Evolutionary conservation across 768 basidiomycete species (phyloP).

Genomic region (Solioccasus polychromus): DNA sequence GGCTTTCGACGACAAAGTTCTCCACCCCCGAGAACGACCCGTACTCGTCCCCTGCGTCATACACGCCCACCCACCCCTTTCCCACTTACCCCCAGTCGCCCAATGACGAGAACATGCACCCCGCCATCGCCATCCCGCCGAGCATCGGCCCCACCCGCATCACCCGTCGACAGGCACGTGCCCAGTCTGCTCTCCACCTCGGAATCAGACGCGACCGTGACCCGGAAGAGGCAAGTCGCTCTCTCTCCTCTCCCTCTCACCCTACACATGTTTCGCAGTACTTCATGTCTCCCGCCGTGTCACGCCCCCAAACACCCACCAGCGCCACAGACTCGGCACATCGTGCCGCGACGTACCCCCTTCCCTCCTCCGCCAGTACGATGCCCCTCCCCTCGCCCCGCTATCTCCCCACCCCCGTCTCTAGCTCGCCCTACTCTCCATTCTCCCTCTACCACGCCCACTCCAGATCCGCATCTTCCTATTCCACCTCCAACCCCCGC

Average conservation of each 20-base stretch:
- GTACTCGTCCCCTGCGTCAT: conserved; percentile 23
- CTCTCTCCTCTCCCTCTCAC: neutral
- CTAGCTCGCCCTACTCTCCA: conserved; percentile 46
- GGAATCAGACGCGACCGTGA: conserved; percentile 32
- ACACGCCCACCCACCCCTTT: conserved; percentile 29
- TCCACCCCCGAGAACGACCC: conserved; percentile 39
- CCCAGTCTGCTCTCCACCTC: conserved; percentile 32
- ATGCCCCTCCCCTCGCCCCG: conserved; percentile 37
- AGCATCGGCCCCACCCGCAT: conserved; percentile 54
- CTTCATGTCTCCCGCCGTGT: conserved; percentile 35
- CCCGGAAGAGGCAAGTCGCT: conserved; percentile 26
- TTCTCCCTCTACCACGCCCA: conserved; percentile 44
- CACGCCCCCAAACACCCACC: conserved; percentile 40
- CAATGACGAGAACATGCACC: conserved; percentile 25
- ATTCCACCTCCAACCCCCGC: conserved; percentile 47
- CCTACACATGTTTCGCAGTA: conserved; percentile 26
- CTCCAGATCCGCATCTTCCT: conserved; percentile 44
- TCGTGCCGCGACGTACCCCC: conserved; percentile 29
- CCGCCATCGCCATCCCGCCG: conserved; percentile 32
- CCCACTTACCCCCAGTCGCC: conserved; percentile 28
- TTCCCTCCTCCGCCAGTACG: conserved; percentile 16
- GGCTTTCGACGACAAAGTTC: conserved; percentile 27
- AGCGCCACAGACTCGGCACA: conserved; percentile 33
- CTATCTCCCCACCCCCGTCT: conserved; percentile 45
- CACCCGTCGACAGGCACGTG: conserved; percentile 45